These are phyloP conservation scores for Juncus effusus DNA, from an alignment of 176 grass and related monocot species.

Conservation along the genomic window DNA sequence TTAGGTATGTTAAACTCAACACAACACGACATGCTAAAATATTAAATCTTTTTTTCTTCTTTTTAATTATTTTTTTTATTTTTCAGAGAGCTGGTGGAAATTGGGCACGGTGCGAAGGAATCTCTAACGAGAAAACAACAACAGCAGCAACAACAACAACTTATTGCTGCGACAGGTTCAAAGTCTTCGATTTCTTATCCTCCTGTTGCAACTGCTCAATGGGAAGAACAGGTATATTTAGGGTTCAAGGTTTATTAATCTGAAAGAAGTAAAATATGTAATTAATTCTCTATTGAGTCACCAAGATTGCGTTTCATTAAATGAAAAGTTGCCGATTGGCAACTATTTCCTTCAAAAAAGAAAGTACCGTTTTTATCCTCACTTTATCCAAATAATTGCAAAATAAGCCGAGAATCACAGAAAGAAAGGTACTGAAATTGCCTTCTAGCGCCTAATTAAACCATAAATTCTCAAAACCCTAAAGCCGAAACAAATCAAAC, in stretches of 20 bases:
- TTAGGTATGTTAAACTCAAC: conserved; percentile 38
- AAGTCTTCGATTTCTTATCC: conserved; percentile 81
- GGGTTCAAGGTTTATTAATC: not conserved
- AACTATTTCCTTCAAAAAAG: too few relatives aligned
- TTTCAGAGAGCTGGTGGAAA: conserved; percentile 78
- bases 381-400: too few relatives aligned
- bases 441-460: too few relatives aligned
- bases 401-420: too few relatives aligned
- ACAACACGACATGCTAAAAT: not conserved
- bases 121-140: conserved; percentile 71
- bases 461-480: too few relatives aligned
- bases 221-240: conserved; percentile 97
- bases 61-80: not conserved
- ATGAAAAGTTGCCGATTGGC: too few relatives aligned
- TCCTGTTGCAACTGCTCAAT: conserved; percentile 63
- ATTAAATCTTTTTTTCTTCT: not conserved
- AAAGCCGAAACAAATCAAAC: too few relatives aligned
- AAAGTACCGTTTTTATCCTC: too few relatives aligned
- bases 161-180: conserved; percentile 82
- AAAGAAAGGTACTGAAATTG: too few relatives aligned
- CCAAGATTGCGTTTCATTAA: too few relatives aligned
- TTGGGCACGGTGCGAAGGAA: conserved; percentile 84
- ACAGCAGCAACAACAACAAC: conserved; percentile 24
- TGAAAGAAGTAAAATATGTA: conserved; percentile 6
- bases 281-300: too few relatives aligned